Conservation (phyloP, 192 early-diverging fungal species). For the Coemansia sp. region DNA sequence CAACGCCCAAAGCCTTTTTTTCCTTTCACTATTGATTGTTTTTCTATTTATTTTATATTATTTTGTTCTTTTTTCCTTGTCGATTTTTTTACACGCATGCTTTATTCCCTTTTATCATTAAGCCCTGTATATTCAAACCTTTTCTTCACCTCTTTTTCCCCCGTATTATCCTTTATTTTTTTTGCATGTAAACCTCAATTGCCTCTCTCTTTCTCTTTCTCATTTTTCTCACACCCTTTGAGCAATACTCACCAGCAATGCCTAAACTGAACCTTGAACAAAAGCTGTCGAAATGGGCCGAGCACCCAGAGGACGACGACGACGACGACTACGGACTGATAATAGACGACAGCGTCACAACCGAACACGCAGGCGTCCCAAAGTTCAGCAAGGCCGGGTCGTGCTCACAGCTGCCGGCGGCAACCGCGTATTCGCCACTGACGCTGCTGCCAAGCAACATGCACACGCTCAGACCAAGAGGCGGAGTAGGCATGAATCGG, state of each 20-base stretch:
- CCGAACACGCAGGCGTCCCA: slow-evolving; percentile 20
- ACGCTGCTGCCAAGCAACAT: slow-evolving; percentile 36
- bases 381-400: slow-evolving; percentile 43
- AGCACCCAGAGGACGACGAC: slow-evolving; percentile 40
- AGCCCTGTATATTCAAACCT: slow-evolving; percentile 8
- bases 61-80: slow-evolving; percentile 1
- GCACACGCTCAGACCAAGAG: slow-evolving; percentile 8
- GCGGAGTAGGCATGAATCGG: slow-evolving; percentile 3
- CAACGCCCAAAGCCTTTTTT: too few relatives aligned
- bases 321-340: slow-evolving; percentile 50
- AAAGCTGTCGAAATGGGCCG: slow-evolving; percentile 42
- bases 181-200: slow-evolving; percentile 5
- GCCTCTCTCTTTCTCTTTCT: neutral
- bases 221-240: neutral
- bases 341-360: slow-evolving; percentile 45
- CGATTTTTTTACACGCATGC: slow-evolving; percentile 6
- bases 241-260: slow-evolving; percentile 2
- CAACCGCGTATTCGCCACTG: slow-evolving; percentile 23
- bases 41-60: neutral
- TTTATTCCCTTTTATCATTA: neutral
- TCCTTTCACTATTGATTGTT: slow-evolving; percentile 6
- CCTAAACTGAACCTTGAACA: slow-evolving; percentile 38
- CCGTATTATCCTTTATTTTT: slow-evolving; percentile 14
- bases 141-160: neutral
- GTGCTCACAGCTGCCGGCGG: slow-evolving; percentile 33